Base-by-base conservation (phyloP, 2,329 filamentous ascomycete genomes). In the Dothideomycetidae sp. region DNA sequence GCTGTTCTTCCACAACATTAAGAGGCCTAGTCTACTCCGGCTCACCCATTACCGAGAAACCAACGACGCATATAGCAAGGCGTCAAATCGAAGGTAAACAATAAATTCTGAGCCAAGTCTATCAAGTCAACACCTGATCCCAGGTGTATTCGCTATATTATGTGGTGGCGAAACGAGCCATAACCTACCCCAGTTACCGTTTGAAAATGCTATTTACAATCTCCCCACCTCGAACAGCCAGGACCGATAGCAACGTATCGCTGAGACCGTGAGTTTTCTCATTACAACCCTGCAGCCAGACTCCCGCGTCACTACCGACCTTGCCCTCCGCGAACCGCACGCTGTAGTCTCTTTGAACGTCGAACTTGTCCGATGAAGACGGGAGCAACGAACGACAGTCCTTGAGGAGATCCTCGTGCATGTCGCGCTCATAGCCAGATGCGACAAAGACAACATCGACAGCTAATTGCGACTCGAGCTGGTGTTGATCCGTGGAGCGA, bases 211-310 rank as follows among this genome's bases (percentile, higher is more conserved):
- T 54, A 19, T 54, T 42, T 5, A 59, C 56, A 49, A 59, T 53
- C 41, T 58, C 56, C 11, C 55, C 56, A 11, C 53, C 54, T 35
- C 56, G 44, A 10, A 49, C 48, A 4, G 56, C 53, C 10, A 58
- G 47, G 14, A 59, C 53, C 5, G 53, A 57, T 13, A 59, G 47
- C 32, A 59, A 40, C 1, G 55, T 53, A 40, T 58, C 56, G 16
- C 56, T 56, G 30, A 47, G 33, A 42, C 88, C 88, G 58, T 96
- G 88, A 21, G 85, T 93, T 44, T 70, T 75, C 64, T 96, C 86
- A 55, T 85, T 92, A 63, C 86, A 94, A 19, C 88, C 88, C 57
- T 96, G 90, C 49, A 96, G 66, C 79, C 82, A 96, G 41, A 96
- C 68, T 3, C 86, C 86, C 10, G 83, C 79, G 31, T 77, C 73